Base-by-base conservation (phyloP, 495 filamentous ascomycete species). In the Terfezia claveryi region DNA sequence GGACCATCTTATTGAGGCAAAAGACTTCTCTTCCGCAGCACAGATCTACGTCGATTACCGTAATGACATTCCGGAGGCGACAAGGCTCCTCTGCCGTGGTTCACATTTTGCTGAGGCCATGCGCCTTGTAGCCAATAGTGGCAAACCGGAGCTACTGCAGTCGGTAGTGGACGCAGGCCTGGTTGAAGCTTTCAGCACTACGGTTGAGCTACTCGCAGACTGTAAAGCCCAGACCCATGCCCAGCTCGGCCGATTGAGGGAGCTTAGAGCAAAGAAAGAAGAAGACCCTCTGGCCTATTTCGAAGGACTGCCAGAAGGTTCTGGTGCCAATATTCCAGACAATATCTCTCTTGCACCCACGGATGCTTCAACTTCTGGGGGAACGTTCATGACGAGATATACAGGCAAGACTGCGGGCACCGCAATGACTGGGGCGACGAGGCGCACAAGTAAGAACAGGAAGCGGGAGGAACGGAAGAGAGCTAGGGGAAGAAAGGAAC, bases 381-480 rank as follows among this genome's bases (percentile, higher is more conserved):
- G 81, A 4, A 83, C 80, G 50, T 73, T 98, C 67, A 89, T 94
- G 70, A 98, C 91, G 8, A 69, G 88, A 11, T 98, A 98, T 66
- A 95, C 89, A 0, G 80, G 81, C 32, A 68, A 68, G 41, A 79
- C 74, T 27, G 67, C 71, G 1, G 82, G 81, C 23, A 94, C 91
- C 2, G 72, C 78, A 1, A 74, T 69, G 1, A 80, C 77, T 50
- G 74, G 73, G 16, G 74, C 75, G 2, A 81, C 82, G 17, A 74
- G 86, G 10, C 79, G 80, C 51, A 93, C 86, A 36, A 81, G 78
- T 52, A 87, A 85, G 71, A 94, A 88, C 57, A 76, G 86, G 14
- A 73, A 79, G 14, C 72, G 84, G 14, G 91, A 96, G 66, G 91
- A 98, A 73, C 80, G 93, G 62, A 98, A 98, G 77, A 76, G 87